Evolutionary conservation across 768 basidiomycete species (phyloP), one percentile per base, ranked within the genome.

Genomic region (Postia placenta): DNA sequence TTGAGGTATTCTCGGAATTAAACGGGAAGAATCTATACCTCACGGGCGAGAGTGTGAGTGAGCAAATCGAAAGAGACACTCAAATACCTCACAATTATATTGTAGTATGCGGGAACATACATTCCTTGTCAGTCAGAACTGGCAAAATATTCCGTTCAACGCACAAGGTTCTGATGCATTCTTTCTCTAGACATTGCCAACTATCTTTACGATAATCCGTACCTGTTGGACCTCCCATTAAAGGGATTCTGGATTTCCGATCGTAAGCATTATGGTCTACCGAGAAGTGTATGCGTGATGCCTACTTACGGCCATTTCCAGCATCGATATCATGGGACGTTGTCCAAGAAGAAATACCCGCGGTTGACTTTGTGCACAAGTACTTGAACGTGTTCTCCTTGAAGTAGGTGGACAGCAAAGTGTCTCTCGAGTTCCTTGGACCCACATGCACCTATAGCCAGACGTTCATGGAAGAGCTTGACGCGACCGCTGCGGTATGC

Each of bases 161-260:
- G 20, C 9, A 20, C 15, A 19, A n/a, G 23, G 20, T 11, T 36
- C 19, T 26, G 22, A 37, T 36, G 11, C 11, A 7, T n/a, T 9
- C 5, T 7, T 0, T 33, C 15, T 27, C 0, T 41, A 88, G 86
- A 88, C 59, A 82, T 86, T 49, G 86, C 87, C 1, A 80, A 87
- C 65, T 83, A 73, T 59, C 85, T 90, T 40, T 86, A 81, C 56
- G 73, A 75, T 27, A 68, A 87, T 39, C 76, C 81, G 1, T 60
- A 53, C 0, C 60, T 64, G 0, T 63, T 88, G 7, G 74, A 79
- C 37, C 69, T 89, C 17, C 66, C 73, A 25, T 70, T 88, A 22
- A 79, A 80, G 57, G 87, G 86, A 3, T 78, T 83, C 37, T 88
- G 85, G 82, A 76, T 87, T 22, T 69, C 73, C 23, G 85, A 88